These are phyloP conservation scores for Mitragyna speciosa DNA, from an alignment of 257 asterid genomes.

Conservation along the genomic window DNA sequence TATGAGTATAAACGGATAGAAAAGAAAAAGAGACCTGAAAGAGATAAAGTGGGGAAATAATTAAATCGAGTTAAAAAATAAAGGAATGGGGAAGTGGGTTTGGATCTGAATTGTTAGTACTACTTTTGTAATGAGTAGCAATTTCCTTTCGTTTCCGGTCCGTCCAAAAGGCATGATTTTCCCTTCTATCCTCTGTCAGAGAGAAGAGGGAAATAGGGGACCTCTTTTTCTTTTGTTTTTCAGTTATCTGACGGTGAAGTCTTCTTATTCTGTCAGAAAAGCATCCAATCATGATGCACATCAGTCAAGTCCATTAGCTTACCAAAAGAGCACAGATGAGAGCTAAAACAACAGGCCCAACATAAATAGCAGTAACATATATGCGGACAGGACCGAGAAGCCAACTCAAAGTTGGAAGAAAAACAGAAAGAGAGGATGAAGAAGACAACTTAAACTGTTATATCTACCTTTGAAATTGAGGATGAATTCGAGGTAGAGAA, in stretches of 20 bases:
- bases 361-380: slow-evolving; percentile 71
- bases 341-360: slow-evolving; percentile 72
- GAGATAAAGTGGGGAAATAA: slow-evolving; percentile 12
- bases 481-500: too few species aligned
- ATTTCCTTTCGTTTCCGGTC: not conserved
- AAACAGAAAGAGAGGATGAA: too few species aligned
- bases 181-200: slow-evolving; percentile 4
- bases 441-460: too few species aligned
- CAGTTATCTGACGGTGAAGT: slow-evolving; percentile 10
- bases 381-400: slow-evolving; percentile 73
- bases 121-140: not conserved
- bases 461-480: too few species aligned
- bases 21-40: slow-evolving; percentile 40
- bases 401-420: too few species aligned
- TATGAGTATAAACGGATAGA: not conserved
- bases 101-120: slow-evolving; percentile 18
- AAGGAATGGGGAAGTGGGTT: slow-evolving; percentile 10
- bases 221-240: not conserved
- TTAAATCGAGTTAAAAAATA: not conserved
- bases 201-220: not conserved
- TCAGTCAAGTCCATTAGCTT: slow-evolving; percentile 26
- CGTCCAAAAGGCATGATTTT: slow-evolving; percentile 1
- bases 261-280: not conserved
- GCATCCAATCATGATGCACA: not conserved
- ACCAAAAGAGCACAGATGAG: slow-evolving; percentile 93